These are phyloP conservation scores for Collybia sordida DNA, from an alignment of 768 basidiomycete genomes.

Conservation along the genomic window DNA sequence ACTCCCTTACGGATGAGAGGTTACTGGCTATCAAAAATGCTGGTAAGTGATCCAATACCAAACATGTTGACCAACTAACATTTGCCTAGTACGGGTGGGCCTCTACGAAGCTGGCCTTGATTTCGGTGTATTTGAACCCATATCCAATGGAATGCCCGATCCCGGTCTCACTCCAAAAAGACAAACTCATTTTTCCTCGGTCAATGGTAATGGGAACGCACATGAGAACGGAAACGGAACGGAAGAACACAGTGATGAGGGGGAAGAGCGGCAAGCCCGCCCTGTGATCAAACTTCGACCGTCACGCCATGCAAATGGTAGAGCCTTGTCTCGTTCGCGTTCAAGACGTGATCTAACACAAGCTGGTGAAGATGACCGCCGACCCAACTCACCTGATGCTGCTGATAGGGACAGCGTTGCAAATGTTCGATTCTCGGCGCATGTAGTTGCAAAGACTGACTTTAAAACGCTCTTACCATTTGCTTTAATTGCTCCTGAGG, in stretches of 20 bases:
- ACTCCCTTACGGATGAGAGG: conserved; percentile 81
- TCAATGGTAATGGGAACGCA: conserved; percentile 22
- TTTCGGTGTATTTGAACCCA: conserved; percentile 72
- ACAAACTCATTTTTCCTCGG: conserved; percentile 30
- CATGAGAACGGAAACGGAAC: conserved; percentile 24
- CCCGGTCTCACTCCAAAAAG: conserved; percentile 30
- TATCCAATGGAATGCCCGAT: conserved; percentile 21
- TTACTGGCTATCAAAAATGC: conserved; percentile 69
- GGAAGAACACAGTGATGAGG: conserved; percentile 34
- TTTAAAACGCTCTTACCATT: conserved; percentile 68
- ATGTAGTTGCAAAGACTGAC: conserved; percentile 60
- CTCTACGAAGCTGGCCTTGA: conserved; percentile 65
- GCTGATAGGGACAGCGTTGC: conserved; percentile 70
- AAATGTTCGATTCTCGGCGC: conserved; percentile 75
- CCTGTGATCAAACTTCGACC: conserved; percentile 73
- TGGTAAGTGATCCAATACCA: conserved; percentile 26
- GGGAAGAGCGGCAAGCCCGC: conserved; percentile 60
- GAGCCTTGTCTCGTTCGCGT: conserved; percentile 61
- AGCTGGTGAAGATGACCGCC: conserved; percentile 55
- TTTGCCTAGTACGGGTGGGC: conserved; percentile 53
- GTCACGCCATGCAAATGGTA: conserved; percentile 40
- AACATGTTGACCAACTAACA: conserved; percentile 3
- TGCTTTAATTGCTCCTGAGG: conserved; percentile 76
- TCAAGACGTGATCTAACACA: conserved; percentile 69
- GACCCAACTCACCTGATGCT: conserved; percentile 56